These are phyloP conservation scores for Claviceps sp. DNA, from an alignment of 2,329 filamentous ascomycete species.

Conservation along the genomic window DNA sequence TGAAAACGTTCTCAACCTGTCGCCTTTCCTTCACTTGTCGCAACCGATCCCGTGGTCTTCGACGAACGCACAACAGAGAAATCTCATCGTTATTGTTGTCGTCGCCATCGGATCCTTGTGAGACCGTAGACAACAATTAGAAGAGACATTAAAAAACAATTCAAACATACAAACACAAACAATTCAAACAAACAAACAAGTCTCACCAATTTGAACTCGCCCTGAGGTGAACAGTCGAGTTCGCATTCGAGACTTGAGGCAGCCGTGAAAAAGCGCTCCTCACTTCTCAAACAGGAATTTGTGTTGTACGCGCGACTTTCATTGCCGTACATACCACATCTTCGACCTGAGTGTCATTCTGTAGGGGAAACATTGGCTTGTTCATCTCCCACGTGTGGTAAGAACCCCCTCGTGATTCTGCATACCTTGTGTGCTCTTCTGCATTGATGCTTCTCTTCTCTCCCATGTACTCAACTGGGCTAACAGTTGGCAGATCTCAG, in stretches of 20 bases:
- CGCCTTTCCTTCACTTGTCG: slow-evolving; percentile 15
- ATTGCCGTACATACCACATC: slow-evolving; percentile 10
- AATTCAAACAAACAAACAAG: slow-evolving; percentile 4
- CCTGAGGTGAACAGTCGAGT: slow-evolving; percentile 18
- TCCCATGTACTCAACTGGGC: background rate
- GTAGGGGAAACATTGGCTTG: slow-evolving; percentile 95
- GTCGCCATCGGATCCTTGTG: slow-evolving; percentile 20
- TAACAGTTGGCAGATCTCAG: slow-evolving; percentile 18
- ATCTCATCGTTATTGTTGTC: slow-evolving; percentile 17
- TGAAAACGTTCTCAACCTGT: slow-evolving; percentile 28
- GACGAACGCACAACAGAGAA: slow-evolving; percentile 22
- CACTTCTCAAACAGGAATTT: background rate
- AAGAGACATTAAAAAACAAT: slow-evolving; percentile 12
- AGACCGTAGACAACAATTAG: slow-evolving; percentile 25
- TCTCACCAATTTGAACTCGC: slow-evolving; percentile 10
- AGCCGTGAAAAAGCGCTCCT: background rate
- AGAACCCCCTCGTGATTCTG: slow-evolving; percentile 15
- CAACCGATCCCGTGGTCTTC: slow-evolving; percentile 23
- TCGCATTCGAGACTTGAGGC: slow-evolving; percentile 6
- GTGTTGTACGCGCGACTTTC: slow-evolving; percentile 10
- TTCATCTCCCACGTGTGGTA: slow-evolving; percentile 79
- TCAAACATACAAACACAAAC: slow-evolving; percentile 3
- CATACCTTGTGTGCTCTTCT: background rate
- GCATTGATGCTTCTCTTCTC: too few relatives aligned
- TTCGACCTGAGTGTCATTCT: slow-evolving; percentile 22